Evolutionary conservation across 495 filamentous ascomycete species (phyloP).

Genomic region (Xeromyces bisporus): DNA sequence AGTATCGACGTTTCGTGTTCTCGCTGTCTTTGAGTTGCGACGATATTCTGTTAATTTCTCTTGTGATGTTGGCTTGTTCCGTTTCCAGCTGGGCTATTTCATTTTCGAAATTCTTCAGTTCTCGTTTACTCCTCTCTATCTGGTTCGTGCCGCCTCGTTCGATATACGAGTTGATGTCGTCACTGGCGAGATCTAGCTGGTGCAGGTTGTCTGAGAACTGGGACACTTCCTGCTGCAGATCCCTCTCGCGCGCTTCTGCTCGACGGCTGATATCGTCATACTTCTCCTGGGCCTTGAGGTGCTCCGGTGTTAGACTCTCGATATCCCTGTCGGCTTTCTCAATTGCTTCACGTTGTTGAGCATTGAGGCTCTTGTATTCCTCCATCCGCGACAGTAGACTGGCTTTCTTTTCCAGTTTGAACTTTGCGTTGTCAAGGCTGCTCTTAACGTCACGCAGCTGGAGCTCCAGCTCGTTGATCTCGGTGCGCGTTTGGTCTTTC

Average conservation of each 20-base stretch:
- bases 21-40: constrained; percentile 61
- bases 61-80: constrained; percentile 48
- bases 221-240: constrained; percentile 52
- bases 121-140: constrained; percentile 48
- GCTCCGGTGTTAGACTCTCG: constrained; percentile 48
- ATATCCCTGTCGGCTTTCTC: constrained; percentile 51
- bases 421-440: constrained; percentile 48
- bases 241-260: constrained; percentile 54
- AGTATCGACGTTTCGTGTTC: constrained; percentile 63
- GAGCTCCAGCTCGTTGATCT: constrained; percentile 53
- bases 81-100: constrained; percentile 47
- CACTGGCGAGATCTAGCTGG: constrained; percentile 55
- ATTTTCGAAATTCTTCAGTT: constrained; percentile 48
- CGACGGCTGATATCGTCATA: constrained; percentile 59
- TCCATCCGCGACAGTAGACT: constrained; percentile 49
- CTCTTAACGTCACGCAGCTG: constrained; percentile 51
- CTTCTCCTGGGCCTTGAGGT: constrained; percentile 53
- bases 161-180: constrained; percentile 66
- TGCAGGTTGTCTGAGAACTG: constrained; percentile 54
- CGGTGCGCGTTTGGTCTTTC: constrained; percentile 48
- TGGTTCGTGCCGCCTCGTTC: constrained; percentile 56
- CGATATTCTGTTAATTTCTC: constrained; percentile 59
- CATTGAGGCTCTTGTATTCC: constrained; percentile 49
- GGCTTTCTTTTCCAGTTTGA: constrained; percentile 63
- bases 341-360: constrained; percentile 49